Conservation (phyloP, 2,329 filamentous ascomycete genomes). For the Diaporthe citriasiana region DNA sequence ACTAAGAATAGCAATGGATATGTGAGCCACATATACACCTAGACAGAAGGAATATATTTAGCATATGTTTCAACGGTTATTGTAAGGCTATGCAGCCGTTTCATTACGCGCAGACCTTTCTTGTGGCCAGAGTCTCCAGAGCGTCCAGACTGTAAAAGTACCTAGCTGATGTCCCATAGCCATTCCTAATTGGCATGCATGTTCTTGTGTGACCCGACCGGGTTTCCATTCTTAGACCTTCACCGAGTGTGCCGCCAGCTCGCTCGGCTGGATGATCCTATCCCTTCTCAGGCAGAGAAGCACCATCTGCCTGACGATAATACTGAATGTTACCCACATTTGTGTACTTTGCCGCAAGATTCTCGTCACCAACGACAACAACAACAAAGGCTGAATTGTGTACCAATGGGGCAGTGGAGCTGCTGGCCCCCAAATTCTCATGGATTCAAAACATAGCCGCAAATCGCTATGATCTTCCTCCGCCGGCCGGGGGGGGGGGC, state of each 20-base stretch:
- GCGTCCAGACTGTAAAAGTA: too few relatives aligned
- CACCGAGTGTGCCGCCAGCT: constrained; percentile 1
- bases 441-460: not conserved
- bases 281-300: not conserved
- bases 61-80: not conserved
- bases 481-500: not conserved
- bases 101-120: not conserved
- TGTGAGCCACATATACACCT: not conserved
- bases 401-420: not conserved
- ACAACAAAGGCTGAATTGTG: too few relatives aligned
- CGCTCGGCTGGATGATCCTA: not conserved
- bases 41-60: not conserved
- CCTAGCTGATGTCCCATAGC: not conserved
- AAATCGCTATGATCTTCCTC: not conserved
- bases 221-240: constrained; percentile 19
- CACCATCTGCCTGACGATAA: not conserved
- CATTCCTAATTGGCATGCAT: not conserved
- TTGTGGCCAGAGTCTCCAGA: not conserved
- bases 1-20: not conserved
- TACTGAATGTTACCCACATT: too few relatives aligned
- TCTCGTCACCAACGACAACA: not conserved
- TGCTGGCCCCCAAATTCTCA: not conserved
- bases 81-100: not conserved
- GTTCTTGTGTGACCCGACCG: constrained; percentile 11
- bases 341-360: not conserved